Evolutionary conservation across 371 early-diverging fungal species (phyloP), one percentile per base, ranked within the genome.

Genomic region (Mortierella sp.): DNA sequence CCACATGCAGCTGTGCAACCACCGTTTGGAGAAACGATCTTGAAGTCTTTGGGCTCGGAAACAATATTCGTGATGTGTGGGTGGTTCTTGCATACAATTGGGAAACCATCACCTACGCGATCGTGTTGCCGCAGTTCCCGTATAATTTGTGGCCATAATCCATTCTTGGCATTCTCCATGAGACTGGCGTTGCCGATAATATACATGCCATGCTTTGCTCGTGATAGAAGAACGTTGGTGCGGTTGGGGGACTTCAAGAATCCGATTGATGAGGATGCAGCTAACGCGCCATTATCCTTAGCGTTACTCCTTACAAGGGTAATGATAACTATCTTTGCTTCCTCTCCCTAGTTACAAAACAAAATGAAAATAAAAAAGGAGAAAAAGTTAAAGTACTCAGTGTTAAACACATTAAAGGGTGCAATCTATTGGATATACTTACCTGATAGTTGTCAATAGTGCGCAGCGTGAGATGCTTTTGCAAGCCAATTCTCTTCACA

Each of bases 181-280:
- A 88, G 63, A 0, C 58, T 45, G 0, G 84, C 79, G 53, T 88
- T 86, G 16, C 93, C 93, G 24, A 93, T 57, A 3, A 93, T 36
- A 52, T 84, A 88, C 85, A 92, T 84, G 4, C 86, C 85, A 50
- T 84, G 84, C 47, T 77, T 66, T 0, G 94, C 94, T 66, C 96
- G 88, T 0, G 95, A 94, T 7, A 95, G 77, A 7, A 93, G 85
- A 16, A 96, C 96, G 76, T 94, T 95, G 8, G 93, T 88, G 67
- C 96, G 91, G 75, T 95, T 92, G 3, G 84, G 85, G 6, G 92
- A 90, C 70, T 90, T 92, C 48, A 95, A 83, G 84, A 96, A 96
- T 16, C 96, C 96, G 75, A 94, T 94, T 6, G 83, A 75, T 0
- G 85, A 83, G 22, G 69, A 69, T 24, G 47, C 61, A 7, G 45